phyloP scores from a whole-genome alignment of 78 protist genomes.

The Cavenderia fasciculata region DNA sequence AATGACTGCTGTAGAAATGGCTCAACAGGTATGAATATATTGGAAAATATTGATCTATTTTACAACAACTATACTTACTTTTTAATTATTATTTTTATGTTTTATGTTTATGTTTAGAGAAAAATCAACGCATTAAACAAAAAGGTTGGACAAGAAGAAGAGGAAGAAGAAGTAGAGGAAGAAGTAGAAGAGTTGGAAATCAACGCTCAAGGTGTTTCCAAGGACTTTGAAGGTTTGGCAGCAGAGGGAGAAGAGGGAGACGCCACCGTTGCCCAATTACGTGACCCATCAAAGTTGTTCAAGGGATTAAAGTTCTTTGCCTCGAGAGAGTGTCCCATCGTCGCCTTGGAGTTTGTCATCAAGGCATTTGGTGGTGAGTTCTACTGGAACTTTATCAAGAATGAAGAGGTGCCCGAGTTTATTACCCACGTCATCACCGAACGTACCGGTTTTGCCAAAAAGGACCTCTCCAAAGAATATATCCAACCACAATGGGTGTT shows the following conservation, averaged over 20 bases:
- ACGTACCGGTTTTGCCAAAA: not conserved
- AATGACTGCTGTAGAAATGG: not conserved
- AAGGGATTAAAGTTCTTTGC: slow-evolving; percentile 53
- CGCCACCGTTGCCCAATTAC: slow-evolving; percentile 6
- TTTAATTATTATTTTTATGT: not conserved
- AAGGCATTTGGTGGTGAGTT: slow-evolving; percentile 87
- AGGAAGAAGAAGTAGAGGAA: slow-evolving; percentile 33
- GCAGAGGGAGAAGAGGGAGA: slow-evolving; percentile 19
- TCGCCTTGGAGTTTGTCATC: slow-evolving; percentile 81
- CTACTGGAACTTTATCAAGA: slow-evolving; percentile 64
- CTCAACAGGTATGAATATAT: not conserved
- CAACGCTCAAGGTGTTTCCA: slow-evolving; percentile 22
- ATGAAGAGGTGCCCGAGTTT: slow-evolving; percentile 14
- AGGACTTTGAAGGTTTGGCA: slow-evolving; percentile 39
- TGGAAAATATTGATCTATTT: not conserved
- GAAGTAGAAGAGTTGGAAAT: slow-evolving; percentile 36
- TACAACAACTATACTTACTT: not conserved
- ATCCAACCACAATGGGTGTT: slow-evolving; percentile 98
- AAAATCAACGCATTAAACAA: slow-evolving; percentile 5
- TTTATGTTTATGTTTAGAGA: slow-evolving; percentile 3
- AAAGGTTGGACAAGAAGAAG: slow-evolving; percentile 3
- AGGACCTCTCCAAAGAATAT: slow-evolving; percentile 64
- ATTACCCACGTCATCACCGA: slow-evolving; percentile 88
- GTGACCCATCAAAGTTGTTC: slow-evolving; percentile 26
- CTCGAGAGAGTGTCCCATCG: slow-evolving; percentile 85